These are phyloP conservation scores for Gracilaria domingensis DNA, from an alignment of 23 red algal species.

Conservation along the genomic window DNA sequence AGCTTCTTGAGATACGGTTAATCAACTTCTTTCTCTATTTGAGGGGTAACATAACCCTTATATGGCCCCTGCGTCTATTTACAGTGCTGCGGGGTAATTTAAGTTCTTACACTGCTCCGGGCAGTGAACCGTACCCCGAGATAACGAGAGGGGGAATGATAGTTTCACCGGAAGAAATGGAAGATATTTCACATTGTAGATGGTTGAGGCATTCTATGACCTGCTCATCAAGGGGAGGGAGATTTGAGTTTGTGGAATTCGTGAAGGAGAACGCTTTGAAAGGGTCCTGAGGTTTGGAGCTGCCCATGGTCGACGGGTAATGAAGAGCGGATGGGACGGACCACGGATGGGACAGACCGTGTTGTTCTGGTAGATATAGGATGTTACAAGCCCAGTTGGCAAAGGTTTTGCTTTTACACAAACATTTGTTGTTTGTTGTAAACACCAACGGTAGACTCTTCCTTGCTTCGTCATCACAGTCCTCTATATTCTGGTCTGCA, in stretches of 20 bases:
- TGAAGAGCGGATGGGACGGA: neutral
- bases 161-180: neutral
- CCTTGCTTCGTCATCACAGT: neutral
- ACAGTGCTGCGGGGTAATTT: too few relatives aligned
- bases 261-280: neutral
- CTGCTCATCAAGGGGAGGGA: neutral
- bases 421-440: neutral
- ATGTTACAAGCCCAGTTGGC: neutral
- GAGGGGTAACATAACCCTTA: too few relatives aligned
- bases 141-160: neutral
- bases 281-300: neutral
- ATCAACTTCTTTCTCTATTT: too few relatives aligned
- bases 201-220: neutral
- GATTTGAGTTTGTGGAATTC: neutral
- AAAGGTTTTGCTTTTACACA: neutral
- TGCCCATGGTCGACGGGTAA: neutral
- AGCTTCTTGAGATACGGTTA: too few relatives aligned
- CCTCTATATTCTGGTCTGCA: neutral
- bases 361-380: neutral
- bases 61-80: too few relatives aligned
- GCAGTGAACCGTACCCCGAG: too few relatives aligned
- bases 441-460: neutral
- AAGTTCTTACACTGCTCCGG: too few relatives aligned
- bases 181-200: slow-evolving; percentile 8
- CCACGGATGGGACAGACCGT: neutral